Percentiles rank a stretch among this genome's conserved stretches.
phyloP scores from a whole-genome alignment of 2,329 filamentous ascomycete genomes.

The Neoscytalidium dimidiatum region DNA sequence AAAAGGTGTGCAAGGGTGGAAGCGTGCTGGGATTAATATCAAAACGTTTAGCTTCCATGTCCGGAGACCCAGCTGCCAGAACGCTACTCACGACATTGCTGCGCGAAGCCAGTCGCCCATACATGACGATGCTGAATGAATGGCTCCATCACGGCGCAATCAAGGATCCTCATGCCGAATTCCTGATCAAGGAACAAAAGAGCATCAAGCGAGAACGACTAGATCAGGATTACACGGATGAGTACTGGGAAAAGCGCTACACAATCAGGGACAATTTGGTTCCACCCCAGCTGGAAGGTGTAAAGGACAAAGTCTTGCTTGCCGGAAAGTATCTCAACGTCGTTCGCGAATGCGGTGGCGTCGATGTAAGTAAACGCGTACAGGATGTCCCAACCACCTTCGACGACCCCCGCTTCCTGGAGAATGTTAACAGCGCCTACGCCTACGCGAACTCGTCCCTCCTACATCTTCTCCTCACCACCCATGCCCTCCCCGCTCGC shows the following conservation, averaged over 20 bases:
- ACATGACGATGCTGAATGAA: slow-evolving; percentile 98
- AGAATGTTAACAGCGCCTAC: slow-evolving; percentile 95
- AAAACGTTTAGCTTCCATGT: slow-evolving; percentile 81
- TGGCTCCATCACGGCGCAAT: slow-evolving; percentile 97
- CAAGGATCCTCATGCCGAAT: slow-evolving; percentile 90
- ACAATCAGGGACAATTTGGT: slow-evolving; percentile 90
- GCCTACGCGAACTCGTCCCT: slow-evolving; percentile 93
- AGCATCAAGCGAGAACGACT: slow-evolving; percentile 89
- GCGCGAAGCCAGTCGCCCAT: slow-evolving; percentile 85
- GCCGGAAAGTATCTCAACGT: slow-evolving; percentile 98
- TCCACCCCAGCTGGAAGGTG: slow-evolving; percentile 84
- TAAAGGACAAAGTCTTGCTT: slow-evolving; percentile 91
- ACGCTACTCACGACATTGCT: slow-evolving; percentile 79
- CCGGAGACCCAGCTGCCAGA: slow-evolving; percentile 86
- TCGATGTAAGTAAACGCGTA: slow-evolving; percentile 87
- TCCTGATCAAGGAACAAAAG: slow-evolving; percentile 92
- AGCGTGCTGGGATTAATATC: slow-evolving; percentile 89
- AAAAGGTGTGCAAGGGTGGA: slow-evolving; percentile 96
- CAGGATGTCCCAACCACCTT: slow-evolving; percentile 89
- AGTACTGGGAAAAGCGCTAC: slow-evolving; percentile 98
- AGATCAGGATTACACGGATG: slow-evolving; percentile 96
- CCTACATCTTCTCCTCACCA: slow-evolving; percentile 86
- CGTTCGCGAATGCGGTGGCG: slow-evolving; percentile 92
- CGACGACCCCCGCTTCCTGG: slow-evolving; percentile 86
- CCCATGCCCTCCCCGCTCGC: slow-evolving; percentile 84